Evolutionary conservation across 306 rosid species (phyloP), one percentile per base, ranked within the genome.

Genomic region (Begonia fuchsioides): DNA sequence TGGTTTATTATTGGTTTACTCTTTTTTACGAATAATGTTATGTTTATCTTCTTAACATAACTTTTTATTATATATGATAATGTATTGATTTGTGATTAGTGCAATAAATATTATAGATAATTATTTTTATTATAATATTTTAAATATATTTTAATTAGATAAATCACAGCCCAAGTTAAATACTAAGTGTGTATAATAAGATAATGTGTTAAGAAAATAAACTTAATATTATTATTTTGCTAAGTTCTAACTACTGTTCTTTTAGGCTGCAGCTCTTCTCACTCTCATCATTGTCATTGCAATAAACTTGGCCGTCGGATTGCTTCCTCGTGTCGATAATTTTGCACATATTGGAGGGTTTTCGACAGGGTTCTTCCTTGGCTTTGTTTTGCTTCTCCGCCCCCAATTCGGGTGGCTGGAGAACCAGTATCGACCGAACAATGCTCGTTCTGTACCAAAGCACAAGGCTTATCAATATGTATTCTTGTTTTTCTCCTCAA

Each of bases 191-290:
- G n/a, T n/a, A n/a, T n/a, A n/a, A n/a, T n/a, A n/a, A n/a, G n/a
- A n/a, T n/a, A n/a, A n/a, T n/a, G n/a, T n/a, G n/a, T n/a, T n/a
- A n/a, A n/a, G n/a, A n/a, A n/a, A n/a, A n/a, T n/a, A n/a, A n/a
- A n/a, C n/a, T n/a, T n/a, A n/a, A n/a, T n/a, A n/a, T n/a, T n/a
- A n/a, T n/a, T n/a, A 45, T 19, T 38, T 51, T 52, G 45, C 1
- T 9, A 11, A 8, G 26, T 0, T 15, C 15, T 26, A 12, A 54
- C n/a, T 3, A n/a, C 17, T 54, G 2, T 41, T 44, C 26, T 44
- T n/a, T 17, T 11, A 54, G 58, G 58, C 58, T 17, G 58, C 58
- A 54, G 58, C 58, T 54, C 58, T 54, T 48, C 41, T 54, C 49
- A 54, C 58, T 40, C 58, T 54, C 26, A 41, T 54, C 11, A 48